These are phyloP conservation scores for Isatis lusitanica DNA, from an alignment of 441 rosid species.

Conservation along the genomic window DNA sequence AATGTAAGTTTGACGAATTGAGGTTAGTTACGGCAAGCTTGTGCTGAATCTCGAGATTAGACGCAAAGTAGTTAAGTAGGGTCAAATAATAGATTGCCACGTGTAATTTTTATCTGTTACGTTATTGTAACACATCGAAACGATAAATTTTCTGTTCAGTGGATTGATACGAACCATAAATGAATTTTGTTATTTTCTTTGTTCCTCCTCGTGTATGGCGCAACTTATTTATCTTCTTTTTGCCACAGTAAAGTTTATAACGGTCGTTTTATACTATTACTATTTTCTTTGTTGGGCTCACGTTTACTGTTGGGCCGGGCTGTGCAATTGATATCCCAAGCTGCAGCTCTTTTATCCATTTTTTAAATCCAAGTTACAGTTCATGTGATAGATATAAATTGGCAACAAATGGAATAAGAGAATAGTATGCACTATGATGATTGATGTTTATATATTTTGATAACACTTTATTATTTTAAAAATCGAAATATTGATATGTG, in stretches of 20 bases:
- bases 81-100: conserved; percentile 10
- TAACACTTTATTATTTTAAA: no score
- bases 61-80: conserved; percentile 2
- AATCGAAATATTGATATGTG: no score
- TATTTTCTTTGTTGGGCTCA: background rate
- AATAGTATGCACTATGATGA: background rate
- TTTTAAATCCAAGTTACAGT: background rate
- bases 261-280: background rate
- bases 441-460: no score
- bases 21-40: conserved; percentile 3
- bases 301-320: conserved; percentile 3
- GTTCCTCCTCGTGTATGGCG: background rate
- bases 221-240: background rate
- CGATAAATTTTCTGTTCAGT: conserved; percentile 20
- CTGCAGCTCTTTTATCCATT: background rate
- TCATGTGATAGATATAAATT: background rate
- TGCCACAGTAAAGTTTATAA: background rate
- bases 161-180: conserved; percentile 16
- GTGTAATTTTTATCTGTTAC: conserved; percentile 10
- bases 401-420: background rate
- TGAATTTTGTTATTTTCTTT: conserved; percentile 13
- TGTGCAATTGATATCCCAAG: background rate
- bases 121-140: conserved; percentile 21
- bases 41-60: background rate
- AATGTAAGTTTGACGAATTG: conserved; percentile 16